phyloP scores from a whole-genome alignment of 1,284 basidiomycete genomes.

The Trichosporon sp. region DNA sequence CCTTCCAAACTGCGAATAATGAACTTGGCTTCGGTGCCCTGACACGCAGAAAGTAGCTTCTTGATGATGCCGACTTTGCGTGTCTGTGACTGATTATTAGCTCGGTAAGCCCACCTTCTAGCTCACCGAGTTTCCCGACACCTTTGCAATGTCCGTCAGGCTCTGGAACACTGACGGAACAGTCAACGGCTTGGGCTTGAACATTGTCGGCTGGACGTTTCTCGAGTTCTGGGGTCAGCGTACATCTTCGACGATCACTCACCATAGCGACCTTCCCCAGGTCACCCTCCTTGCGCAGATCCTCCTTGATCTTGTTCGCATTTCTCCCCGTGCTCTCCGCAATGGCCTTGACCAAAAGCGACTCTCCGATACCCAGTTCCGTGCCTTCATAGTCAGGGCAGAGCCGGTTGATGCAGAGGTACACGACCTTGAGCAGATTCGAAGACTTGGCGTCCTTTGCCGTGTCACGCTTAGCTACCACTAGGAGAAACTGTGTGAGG shows the following conservation, averaged over 20 bases:
- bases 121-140: slow-evolving; percentile 70
- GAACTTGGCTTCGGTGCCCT: slow-evolving; percentile 81
- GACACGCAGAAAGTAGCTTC: slow-evolving; percentile 85
- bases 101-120: background rate
- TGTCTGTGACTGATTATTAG: slow-evolving; percentile 83
- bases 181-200: slow-evolving; percentile 87
- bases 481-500: slow-evolving; percentile 78
- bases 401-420: slow-evolving; percentile 93
- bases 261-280: slow-evolving; percentile 93
- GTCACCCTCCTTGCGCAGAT: slow-evolving; percentile 90
- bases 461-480: slow-evolving; percentile 67
- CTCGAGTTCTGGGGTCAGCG: slow-evolving; percentile 67
- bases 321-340: slow-evolving; percentile 89
- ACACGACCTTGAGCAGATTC: slow-evolving; percentile 82
- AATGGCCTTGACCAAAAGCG: slow-evolving; percentile 90
- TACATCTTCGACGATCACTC: slow-evolving; percentile 16
- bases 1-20: slow-evolving; percentile 93
- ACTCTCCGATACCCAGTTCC: slow-evolving; percentile 95
- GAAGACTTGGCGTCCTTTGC: slow-evolving; percentile 46
- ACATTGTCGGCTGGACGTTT: slow-evolving; percentile 88
- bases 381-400: slow-evolving; percentile 94
- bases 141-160: slow-evolving; percentile 78
- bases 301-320: slow-evolving; percentile 74
- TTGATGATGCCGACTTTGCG: slow-evolving; percentile 96
- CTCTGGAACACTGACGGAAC: slow-evolving; percentile 81